phyloP scores from a whole-genome alignment of 805 yeast genomes.

The Candida qinlingensis region DNA sequence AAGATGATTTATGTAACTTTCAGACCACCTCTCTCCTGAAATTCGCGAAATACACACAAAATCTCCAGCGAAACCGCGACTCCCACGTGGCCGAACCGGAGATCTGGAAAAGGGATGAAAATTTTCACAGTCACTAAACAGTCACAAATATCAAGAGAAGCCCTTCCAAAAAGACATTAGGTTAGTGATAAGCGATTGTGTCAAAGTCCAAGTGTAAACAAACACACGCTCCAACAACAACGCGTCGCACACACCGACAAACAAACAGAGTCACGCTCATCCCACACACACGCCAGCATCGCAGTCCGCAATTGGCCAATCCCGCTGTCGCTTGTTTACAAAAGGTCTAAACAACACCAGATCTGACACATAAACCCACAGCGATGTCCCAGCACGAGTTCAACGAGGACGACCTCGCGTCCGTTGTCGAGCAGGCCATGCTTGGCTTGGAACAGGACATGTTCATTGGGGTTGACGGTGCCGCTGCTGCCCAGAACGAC shows the following conservation, averaged over 20 bases:
- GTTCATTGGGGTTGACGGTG: not conserved
- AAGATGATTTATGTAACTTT: no score
- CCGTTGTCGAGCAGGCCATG: conserved; percentile 37
- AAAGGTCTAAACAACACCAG: not conserved
- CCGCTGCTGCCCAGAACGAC: not conserved
- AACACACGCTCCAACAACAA: not conserved
- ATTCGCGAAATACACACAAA: not conserved
- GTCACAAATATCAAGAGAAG: conserved; percentile 16
- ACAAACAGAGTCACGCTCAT: not conserved
- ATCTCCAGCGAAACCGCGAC: not conserved
- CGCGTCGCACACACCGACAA: not conserved
- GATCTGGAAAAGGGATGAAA: conserved; percentile 9
- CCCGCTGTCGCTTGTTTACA: not conserved
- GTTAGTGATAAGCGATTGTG: conserved; percentile 5
- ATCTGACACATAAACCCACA: not conserved
- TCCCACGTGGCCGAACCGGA: not conserved
- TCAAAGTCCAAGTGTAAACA: conserved; percentile 1
- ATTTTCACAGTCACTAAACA: conserved; percentile 30
- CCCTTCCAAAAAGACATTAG: conserved; percentile 2
- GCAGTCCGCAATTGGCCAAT: not conserved
- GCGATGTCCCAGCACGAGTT: conserved; percentile 7
- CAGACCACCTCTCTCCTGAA: no score
- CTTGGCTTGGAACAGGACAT: conserved; percentile 15
- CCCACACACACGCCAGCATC: not conserved
- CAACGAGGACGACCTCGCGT: conserved; percentile 31